Conservation (phyloP, 2,329 filamentous ascomycete genomes). For the Beauveria asiatica region DNA sequence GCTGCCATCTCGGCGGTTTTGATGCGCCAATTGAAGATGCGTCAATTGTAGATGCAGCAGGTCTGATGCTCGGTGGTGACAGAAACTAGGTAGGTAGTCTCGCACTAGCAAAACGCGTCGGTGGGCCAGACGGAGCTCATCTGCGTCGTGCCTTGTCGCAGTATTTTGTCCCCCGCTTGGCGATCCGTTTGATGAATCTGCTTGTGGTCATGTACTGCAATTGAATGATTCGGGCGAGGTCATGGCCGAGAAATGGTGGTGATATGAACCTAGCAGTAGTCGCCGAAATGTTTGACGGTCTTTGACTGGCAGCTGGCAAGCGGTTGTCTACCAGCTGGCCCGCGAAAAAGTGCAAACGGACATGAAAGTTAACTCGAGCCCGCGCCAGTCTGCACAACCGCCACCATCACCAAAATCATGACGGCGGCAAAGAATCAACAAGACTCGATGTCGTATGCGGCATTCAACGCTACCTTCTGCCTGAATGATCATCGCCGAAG, state of each 20-base stretch:
- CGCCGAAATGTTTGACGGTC: background rate
- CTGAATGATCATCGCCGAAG: background rate
- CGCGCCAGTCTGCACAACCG: background rate
- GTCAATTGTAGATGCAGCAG: background rate
- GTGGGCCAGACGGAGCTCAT: background rate
- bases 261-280: background rate
- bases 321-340: background rate
- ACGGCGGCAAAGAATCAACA: background rate
- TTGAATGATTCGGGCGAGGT: background rate
- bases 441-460: background rate
- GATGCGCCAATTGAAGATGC: background rate
- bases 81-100: background rate
- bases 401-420: background rate
- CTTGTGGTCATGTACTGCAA: background rate
- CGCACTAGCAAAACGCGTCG: background rate
- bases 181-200: background rate
- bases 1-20: conserved; percentile 3
- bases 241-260: background rate
- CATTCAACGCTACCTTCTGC: background rate
- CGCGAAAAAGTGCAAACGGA: background rate
- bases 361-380: background rate
- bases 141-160: background rate
- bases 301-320: background rate
- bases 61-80: background rate
- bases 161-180: background rate